Base-by-base conservation (phyloP, 2,329 filamentous ascomycete genomes). In the Fusarium phyllophilum region DNA sequence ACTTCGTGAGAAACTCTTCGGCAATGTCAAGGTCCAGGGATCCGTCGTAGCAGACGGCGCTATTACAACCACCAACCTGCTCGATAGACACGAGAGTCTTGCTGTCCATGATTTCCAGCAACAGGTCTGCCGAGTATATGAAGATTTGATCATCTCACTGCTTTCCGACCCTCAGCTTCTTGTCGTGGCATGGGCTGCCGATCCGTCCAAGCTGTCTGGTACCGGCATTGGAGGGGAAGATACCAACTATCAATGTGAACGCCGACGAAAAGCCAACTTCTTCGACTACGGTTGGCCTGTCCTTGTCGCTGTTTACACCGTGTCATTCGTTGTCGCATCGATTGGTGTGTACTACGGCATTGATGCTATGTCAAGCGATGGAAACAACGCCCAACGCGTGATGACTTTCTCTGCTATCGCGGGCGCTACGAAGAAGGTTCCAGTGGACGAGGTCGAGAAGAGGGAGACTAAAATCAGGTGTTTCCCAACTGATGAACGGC, bases 351-450 rank as follows among this genome's bases (percentile, higher is more conserved):
- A 70, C 14, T 62, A 62, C 6, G 75, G 73, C 5, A 66, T 76
- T 2, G 15, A 41, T 6, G 74, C 74, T 0, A 76, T 76, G 68
- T 51, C 45, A 4, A 72, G 55, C 1, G 74, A 76, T 13, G 71
- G 63, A 0, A 67, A 60, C 1, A 22, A 59, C 2, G 59, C 64
- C 5, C 67, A 72, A 15, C 72, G 74, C 5, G 73, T 60, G 10
- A 76, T 75, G 44, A 70, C 71, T 0, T 76, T 76, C 7, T 76
- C 74, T 34, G 38, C 74, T 12, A 75, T 76, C 5, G 71, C 72
- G 0, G 62, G 62, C 1, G 74, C 74, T 8, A 76, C 74, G 0
- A 77, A 68, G 15, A 65, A 66, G 20, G 72, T 77, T 3, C 66
- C 46, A 4, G 46, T 75, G 0, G 68, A 70, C 15, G 48, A 74